A percentile compares a stretch with the other conserved stretches of the same genome.
phyloP scores from a whole-genome alignment of 768 basidiomycete genomes.

The Punctularia strigosozonata region DNA sequence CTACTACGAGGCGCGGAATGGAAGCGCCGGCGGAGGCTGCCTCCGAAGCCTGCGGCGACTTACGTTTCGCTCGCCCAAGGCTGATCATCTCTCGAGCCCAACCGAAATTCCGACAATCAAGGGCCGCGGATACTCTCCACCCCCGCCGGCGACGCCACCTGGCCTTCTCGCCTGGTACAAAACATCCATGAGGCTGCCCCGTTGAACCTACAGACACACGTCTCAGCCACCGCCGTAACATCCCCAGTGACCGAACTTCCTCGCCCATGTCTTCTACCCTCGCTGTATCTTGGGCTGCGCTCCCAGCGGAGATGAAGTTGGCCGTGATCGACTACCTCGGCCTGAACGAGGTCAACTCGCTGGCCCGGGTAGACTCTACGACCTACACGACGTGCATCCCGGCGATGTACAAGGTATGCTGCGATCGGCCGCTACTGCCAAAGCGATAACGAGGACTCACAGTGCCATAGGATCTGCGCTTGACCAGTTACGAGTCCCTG shows the following conservation, averaged over 20 bases:
- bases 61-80: no score
- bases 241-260: neutral
- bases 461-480: constrained; percentile 30
- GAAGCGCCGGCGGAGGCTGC: no score
- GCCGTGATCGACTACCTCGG: constrained; percentile 40
- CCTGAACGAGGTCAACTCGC: constrained; percentile 27
- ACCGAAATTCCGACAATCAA: neutral
- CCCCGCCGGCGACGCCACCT: neutral
- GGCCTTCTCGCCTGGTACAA: neutral
- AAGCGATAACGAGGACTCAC: neutral
- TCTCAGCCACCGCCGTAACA: neutral
- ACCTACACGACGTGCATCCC: constrained; percentile 48
- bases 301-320: constrained; percentile 60
- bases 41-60: no score
- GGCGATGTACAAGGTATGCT: constrained; percentile 41
- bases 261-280: neutral
- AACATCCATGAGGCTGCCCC: neutral
- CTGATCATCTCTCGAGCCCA: no score
- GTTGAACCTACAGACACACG: neutral
- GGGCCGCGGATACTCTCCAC: neutral
- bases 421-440: constrained; percentile 3
- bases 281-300: constrained; percentile 31
- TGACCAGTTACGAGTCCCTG: constrained; percentile 35
- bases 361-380: constrained; percentile 36
- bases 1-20: no score